Evolutionary conservation across 108 stramenopile species (phyloP).

Genomic region (Stephanodiscus minutulus): DNA sequence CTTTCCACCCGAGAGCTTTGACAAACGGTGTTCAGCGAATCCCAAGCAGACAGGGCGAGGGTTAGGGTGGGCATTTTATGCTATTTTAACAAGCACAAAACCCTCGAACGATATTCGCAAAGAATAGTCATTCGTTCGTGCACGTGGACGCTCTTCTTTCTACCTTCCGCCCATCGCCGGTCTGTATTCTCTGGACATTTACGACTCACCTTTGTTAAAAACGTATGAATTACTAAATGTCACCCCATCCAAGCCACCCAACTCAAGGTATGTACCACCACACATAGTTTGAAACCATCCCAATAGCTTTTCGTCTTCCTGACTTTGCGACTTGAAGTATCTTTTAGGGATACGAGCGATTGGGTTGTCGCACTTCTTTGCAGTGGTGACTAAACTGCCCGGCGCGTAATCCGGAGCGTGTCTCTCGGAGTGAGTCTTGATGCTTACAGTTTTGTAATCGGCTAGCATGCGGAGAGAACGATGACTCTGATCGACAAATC

Average conservation of each 20-base stretch:
- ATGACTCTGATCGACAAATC: no score
- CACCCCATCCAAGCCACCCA: constrained; percentile 43
- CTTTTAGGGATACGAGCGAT: not conserved
- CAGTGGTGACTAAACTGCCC: not conserved
- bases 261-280: constrained; percentile 45
- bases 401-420: not conserved
- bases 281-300: constrained; percentile 30
- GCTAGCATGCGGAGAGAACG: not conserved
- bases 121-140: no score
- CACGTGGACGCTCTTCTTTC: no score
- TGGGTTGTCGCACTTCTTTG: not conserved
- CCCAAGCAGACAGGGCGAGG: no score
- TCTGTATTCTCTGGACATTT: no score
- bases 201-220: constrained; percentile 16
- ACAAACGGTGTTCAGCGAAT: no score
- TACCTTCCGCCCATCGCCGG: no score
- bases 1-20: constrained; percentile 36
- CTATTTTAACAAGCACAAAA: no score
- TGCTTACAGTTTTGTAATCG: not conserved
- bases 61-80: no score
- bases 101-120: no score
- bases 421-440: not conserved
- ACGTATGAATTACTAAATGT: constrained; percentile 34
- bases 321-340: constrained; percentile 7
- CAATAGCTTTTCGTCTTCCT: constrained; percentile 26